These are phyloP conservation scores for Apiosordaria backusii DNA, from an alignment of 495 filamentous ascomycete species.

Conservation along the genomic window DNA sequence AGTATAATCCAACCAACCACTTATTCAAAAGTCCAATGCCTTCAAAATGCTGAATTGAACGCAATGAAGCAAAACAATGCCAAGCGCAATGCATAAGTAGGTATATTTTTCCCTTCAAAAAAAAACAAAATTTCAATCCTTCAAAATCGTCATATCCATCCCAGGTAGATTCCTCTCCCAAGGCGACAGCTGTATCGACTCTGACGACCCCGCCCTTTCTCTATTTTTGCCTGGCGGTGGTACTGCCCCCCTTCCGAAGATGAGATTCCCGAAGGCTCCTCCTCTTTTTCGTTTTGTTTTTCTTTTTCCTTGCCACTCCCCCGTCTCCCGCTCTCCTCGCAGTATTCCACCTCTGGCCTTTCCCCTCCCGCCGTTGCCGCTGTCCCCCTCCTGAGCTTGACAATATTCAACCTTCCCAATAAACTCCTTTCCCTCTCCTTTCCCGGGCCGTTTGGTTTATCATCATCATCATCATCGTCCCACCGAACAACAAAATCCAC, in stretches of 20 bases:
- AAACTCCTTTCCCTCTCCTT: neutral
- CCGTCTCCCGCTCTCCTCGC: neutral
- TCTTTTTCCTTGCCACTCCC: neutral
- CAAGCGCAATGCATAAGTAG: neutral
- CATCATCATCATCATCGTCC: neutral
- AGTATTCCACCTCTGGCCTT: neutral
- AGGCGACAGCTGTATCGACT: slow-evolving; percentile 8
- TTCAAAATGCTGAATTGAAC: neutral
- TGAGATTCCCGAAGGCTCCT: neutral
- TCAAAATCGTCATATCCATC: slow-evolving; percentile 18
- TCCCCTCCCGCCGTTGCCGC: neutral
- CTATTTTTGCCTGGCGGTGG: neutral
- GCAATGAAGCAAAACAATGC: neutral
- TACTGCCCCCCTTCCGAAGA: neutral
- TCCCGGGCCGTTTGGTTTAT: neutral
- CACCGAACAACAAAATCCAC: slow-evolving; percentile 27
- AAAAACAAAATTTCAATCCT: slow-evolving; percentile 3
- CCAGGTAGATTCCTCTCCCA: slow-evolving; percentile 14
- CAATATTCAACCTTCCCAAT: neutral
- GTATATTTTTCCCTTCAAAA: neutral
- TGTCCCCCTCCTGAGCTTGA: neutral
- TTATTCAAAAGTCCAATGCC: neutral
- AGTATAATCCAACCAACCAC: neutral
- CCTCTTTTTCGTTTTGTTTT: neutral
- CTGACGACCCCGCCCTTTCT: neutral